Evolutionary conservation across 192 early-diverging fungal species (phyloP), one percentile per base, ranked within the genome.

Genomic region (Backusella morwellensis): DNA sequence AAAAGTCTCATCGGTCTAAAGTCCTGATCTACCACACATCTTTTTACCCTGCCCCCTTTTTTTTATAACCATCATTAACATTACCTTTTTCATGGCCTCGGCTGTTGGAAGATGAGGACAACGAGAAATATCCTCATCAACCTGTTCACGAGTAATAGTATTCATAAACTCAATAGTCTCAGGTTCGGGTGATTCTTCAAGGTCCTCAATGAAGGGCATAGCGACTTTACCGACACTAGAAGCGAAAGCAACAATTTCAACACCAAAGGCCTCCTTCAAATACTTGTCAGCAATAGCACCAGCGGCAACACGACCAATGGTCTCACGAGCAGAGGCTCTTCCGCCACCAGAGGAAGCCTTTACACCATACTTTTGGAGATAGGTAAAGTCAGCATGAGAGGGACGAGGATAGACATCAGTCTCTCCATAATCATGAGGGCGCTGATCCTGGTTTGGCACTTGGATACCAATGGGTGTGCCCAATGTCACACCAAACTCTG

Each of bases 281-380:
- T 93, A 98, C 85, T 98, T 97, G 88, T 99, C 97, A n/a, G 97
- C 97, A 47, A 99, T 90, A 21, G 95, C 96, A 52, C 96, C 94
- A 9, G 95, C 96, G 14, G 97, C 97, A 11, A 99, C 97, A 42
- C 97, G 91, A 8, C 97, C 97, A 81, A 99, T 96, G 6, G 97
- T 98, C 84, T 99, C 97, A 38, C 97, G 90, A 17, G 97, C 97
- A 76, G 92, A 94, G 19, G 95, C 92, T 47, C 97, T 87, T 29
- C 97, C 97, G 38, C 97, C 97, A 44, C 97, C 97, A 17, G 90
- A 92, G 6, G 92, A 94, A 34, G 97, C 96, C 89, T 99, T 99
- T 72, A 99, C 81, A 72, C 94, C 93, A 80, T 99, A 99, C 81
- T 99, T 99, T 76, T 93, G 81, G 77, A 99, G 77, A 77, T 99